Evolutionary conservation across 495 filamentous ascomycete species (phyloP).

Genomic region (Penicillium canescens): DNA sequence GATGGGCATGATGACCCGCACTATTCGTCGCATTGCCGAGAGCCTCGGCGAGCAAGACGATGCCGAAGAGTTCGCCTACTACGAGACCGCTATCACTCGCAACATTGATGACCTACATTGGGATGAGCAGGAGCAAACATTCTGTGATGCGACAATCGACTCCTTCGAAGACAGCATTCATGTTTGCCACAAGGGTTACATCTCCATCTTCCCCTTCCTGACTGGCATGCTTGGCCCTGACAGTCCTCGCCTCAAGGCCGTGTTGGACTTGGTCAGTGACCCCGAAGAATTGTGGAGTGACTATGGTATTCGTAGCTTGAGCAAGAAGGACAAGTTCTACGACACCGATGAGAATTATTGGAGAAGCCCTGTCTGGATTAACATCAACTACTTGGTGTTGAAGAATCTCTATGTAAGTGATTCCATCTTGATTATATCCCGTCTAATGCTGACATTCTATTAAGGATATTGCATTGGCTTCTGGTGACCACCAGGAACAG

Average conservation of each 20-base stretch:
- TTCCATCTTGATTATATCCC: slow-evolving; percentile 5
- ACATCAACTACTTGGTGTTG: slow-evolving; percentile 92
- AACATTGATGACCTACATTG: slow-evolving; percentile 97
- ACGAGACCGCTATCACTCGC: slow-evolving; percentile 74
- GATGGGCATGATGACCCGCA: slow-evolving; percentile 92
- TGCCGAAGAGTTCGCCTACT: slow-evolving; percentile 64
- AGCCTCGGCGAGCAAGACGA: slow-evolving; percentile 74
- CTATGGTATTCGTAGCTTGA: slow-evolving; percentile 83
- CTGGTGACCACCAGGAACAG: slow-evolving; percentile 67
- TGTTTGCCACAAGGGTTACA: slow-evolving; percentile 95
- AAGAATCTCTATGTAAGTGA: slow-evolving; percentile 75
- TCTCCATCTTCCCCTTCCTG: slow-evolving; percentile 92
- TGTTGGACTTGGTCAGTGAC: slow-evolving; percentile 76
- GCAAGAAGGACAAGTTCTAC: slow-evolving; percentile 78
- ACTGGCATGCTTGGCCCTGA: slow-evolving; percentile 74
- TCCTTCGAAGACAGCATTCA: slow-evolving; percentile 88
- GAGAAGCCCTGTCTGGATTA: slow-evolving; percentile 94
- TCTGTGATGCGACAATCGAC: slow-evolving; percentile 94
- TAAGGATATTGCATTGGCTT: slow-evolving; percentile 44
- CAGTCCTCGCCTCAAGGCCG: slow-evolving; percentile 66
- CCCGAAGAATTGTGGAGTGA: slow-evolving; percentile 85
- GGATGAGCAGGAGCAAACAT: slow-evolving; percentile 74
- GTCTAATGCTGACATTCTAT: slow-evolving; percentile 2
- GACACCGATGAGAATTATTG: slow-evolving; percentile 96
- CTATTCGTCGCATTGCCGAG: slow-evolving; percentile 74